phyloP scores from a whole-genome alignment of 305 asterid genomes.

The Nicotiana rustica region DNA sequence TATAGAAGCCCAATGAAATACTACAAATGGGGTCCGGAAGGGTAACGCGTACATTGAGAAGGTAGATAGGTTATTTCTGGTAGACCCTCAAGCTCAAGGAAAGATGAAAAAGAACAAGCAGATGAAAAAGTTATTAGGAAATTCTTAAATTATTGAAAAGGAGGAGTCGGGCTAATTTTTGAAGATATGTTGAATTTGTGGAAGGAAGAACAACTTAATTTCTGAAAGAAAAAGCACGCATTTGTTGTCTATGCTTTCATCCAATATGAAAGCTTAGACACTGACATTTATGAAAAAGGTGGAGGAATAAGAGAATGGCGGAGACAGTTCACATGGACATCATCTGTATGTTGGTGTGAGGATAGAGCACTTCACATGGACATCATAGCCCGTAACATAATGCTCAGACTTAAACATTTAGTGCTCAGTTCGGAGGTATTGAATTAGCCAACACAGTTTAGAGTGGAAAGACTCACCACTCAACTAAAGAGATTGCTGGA shows the following conservation, averaged over 20 bases:
- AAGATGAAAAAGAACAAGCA: no score
- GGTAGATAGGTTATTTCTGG: no score
- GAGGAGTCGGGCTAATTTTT: neutral
- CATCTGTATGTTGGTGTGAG: conserved; percentile 32
- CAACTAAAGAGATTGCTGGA: conserved; percentile 34
- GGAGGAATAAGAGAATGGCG: neutral
- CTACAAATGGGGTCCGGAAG: no score
- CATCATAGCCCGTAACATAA: conserved; percentile 22
- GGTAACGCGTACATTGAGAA: no score
- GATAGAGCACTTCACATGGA: conserved; percentile 29
- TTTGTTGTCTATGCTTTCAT: conserved; percentile 26
- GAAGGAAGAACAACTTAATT: neutral
- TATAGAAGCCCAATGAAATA: neutral
- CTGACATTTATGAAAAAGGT: neutral
- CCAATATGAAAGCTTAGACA: conserved; percentile 33
- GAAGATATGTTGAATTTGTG: neutral
- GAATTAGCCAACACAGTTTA: conserved; percentile 17
- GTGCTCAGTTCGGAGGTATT: neutral
- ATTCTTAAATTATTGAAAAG: neutral
- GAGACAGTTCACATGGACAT: neutral
- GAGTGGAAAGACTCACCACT: conserved; percentile 17
- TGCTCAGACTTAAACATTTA: conserved; percentile 19
- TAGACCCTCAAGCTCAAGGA: no score
- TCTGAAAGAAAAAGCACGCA: no score
- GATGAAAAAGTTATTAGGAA: neutral